phyloP scores from a whole-genome alignment of 352 stramenopile species.

The Globisporangium paddicum region DNA sequence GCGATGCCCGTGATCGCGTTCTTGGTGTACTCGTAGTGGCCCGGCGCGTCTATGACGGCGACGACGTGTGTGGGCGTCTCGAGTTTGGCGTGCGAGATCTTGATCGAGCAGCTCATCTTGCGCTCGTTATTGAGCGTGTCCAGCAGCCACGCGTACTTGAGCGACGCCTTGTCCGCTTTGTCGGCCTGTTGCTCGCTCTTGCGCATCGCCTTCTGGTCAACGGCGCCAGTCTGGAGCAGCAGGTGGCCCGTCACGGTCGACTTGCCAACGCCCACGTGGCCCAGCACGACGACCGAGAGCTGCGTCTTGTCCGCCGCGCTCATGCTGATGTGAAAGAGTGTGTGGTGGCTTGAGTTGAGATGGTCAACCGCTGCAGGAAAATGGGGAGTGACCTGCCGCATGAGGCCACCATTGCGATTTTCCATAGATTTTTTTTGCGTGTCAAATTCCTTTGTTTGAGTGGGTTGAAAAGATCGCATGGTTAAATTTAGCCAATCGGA shows the following conservation, averaged over 20 bases:
- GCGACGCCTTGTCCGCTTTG: slow-evolving; percentile 95
- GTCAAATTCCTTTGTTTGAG: not conserved
- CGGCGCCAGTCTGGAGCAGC: slow-evolving; percentile 99
- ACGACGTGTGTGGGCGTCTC: slow-evolving; percentile 96
- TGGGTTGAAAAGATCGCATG: slow-evolving; percentile 5
- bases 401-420: not conserved
- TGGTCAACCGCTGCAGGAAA: not conserved
- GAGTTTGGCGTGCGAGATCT: slow-evolving; percentile 98
- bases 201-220: slow-evolving; percentile 98
- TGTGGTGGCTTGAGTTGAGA: not conserved
- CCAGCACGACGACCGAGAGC: slow-evolving; percentile 94
- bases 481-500: not conserved
- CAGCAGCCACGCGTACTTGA: slow-evolving; percentile 99
- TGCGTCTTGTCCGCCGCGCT: slow-evolving; percentile 42
- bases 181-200: slow-evolving; percentile 97
- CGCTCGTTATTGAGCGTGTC: slow-evolving; percentile 98
- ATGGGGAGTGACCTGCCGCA: not conserved
- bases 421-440: not conserved
- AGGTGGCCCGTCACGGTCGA: slow-evolving; percentile 98
- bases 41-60: slow-evolving; percentile 98
- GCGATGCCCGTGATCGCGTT: slow-evolving; percentile 99
- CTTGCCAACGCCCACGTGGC: slow-evolving; percentile 97
- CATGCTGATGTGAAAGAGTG: not conserved
- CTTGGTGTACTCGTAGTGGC: slow-evolving; percentile 99
- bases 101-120: slow-evolving; percentile 97